Evolutionary conservation across 139 green algal species (phyloP).

Genomic region (Nannochloris sp.): DNA sequence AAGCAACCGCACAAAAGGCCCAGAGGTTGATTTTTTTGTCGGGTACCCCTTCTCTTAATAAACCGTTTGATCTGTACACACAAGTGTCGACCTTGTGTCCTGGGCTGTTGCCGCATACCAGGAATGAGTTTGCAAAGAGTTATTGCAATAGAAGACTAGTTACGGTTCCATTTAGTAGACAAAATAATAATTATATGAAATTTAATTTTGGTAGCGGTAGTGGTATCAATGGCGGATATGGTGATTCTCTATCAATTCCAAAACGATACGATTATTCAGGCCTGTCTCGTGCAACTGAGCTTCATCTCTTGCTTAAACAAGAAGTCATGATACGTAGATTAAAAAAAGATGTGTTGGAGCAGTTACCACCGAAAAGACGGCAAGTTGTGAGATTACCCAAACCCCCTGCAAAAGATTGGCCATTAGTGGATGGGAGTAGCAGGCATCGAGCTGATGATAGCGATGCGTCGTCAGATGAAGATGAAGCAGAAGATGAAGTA

Average conservation of each 20-base stretch:
- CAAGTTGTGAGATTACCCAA: slow-evolving; percentile 64
- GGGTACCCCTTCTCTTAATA: slow-evolving; percentile 78
- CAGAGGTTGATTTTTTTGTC: slow-evolving; percentile 64
- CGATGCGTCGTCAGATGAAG: neutral
- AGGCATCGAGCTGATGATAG: neutral
- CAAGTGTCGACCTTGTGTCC: slow-evolving; percentile 64
- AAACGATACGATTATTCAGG: slow-evolving; percentile 50
- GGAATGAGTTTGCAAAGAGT: slow-evolving; percentile 62
- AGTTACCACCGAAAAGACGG: slow-evolving; percentile 79
- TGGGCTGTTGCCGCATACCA: slow-evolving; percentile 62
- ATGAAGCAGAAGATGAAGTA: slow-evolving; percentile 5
- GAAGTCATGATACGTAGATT: slow-evolving; percentile 85
- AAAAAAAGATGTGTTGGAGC: slow-evolving; percentile 81
- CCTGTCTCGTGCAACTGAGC: slow-evolving; percentile 57
- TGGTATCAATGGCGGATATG: neutral
- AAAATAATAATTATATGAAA: neutral
- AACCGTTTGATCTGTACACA: slow-evolving; percentile 79
- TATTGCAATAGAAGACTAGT: slow-evolving; percentile 69
- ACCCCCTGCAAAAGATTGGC: slow-evolving; percentile 30
- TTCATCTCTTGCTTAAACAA: slow-evolving; percentile 78
- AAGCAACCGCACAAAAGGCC: slow-evolving; percentile 30
- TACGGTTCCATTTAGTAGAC: slow-evolving; percentile 8
- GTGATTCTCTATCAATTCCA: no score
- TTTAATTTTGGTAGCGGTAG: neutral
- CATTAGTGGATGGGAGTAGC: slow-evolving; percentile 7